phyloP scores from a whole-genome alignment of 164 flowering plant species.

The Tetrastigma voinierianum region DNA sequence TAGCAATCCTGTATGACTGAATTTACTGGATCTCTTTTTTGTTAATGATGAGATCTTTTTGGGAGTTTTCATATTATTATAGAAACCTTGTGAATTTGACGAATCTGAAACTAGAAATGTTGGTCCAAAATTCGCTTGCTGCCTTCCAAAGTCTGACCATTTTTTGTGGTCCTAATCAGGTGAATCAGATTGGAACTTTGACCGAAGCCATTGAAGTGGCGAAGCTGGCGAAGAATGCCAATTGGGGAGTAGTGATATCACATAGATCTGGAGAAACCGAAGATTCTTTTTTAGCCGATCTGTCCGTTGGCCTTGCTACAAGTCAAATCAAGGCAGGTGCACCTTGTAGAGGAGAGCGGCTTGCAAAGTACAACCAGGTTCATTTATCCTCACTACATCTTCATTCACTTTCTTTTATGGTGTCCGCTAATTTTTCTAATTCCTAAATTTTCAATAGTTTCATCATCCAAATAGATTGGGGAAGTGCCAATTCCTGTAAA shows the following conservation, averaged over 20 bases:
- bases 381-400: neutral
- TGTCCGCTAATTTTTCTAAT: neutral
- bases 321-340: constrained; percentile 96
- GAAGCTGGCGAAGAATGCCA: constrained; percentile 83
- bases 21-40: neutral
- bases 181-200: constrained; percentile 88
- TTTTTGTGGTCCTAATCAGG: constrained; percentile 28
- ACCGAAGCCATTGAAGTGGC: constrained; percentile 92
- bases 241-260: constrained; percentile 88
- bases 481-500: no score
- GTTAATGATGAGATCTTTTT: no score
- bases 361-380: constrained; percentile 95
- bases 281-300: constrained; percentile 86
- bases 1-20: neutral
- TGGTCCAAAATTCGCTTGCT: neutral
- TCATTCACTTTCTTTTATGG: neutral
- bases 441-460: no score
- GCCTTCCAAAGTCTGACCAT: neutral
- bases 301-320: constrained; percentile 81
- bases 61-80: no score
- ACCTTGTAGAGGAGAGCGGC: constrained; percentile 92
- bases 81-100: no score
- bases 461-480: no score
- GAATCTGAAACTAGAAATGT: neutral
- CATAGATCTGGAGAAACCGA: constrained; percentile 96